Evolutionary conservation across 2,329 filamentous ascomycete species (phyloP), one percentile per base, ranked within the genome.

Genomic region (Ceratocystis variospora): DNA sequence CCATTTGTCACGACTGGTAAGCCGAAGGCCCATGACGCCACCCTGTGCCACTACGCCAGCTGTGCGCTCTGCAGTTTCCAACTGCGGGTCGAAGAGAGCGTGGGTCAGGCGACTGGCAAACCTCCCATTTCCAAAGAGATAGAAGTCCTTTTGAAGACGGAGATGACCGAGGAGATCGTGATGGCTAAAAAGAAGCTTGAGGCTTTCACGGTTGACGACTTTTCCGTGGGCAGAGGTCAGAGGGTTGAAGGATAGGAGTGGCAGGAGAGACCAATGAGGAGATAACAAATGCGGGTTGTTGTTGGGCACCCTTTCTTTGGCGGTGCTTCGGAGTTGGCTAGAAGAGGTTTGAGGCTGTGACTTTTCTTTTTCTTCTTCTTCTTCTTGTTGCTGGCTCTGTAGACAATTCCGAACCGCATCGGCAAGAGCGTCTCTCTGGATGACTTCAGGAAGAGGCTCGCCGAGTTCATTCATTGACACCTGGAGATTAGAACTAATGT

Each of bases 1-100:
- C 94, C 94, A 97, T 41, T 81, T 89, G 66, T 89, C 85, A 71
- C 90, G 83, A 1, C 83, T 84, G n/a, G 88, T 88, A 0, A 97
- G 79, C 50, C 91, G 87, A 50, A 97, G 79, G 0, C 94, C 93
- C 80, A 96, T 93, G 15, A 83, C 78, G 67, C 86, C 83, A 62
- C 89, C 87, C 59, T 83, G 83, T 7, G 86, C 82, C 57, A 88
- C 83, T 41, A 87, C 79, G 2, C 90, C 57, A 22, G 41, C 63
- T 19, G 83, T 78, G 62, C 83, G 83, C 73, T 96, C 90, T 2
- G 90, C 88, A 31, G 87, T 88, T 70, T 89, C 86, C 62, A 94
- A 81, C 28, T 95, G 86, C 0, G 90, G 85, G 68, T 92, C 88
- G 71, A 97, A 97, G 0, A 99, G 79, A 0, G 91, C 88, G 65